Evolutionary conservation across 768 basidiomycete genomes (phyloP), one percentile per base, ranked within the genome.

Genomic region (Hygrophorus russula): DNA sequence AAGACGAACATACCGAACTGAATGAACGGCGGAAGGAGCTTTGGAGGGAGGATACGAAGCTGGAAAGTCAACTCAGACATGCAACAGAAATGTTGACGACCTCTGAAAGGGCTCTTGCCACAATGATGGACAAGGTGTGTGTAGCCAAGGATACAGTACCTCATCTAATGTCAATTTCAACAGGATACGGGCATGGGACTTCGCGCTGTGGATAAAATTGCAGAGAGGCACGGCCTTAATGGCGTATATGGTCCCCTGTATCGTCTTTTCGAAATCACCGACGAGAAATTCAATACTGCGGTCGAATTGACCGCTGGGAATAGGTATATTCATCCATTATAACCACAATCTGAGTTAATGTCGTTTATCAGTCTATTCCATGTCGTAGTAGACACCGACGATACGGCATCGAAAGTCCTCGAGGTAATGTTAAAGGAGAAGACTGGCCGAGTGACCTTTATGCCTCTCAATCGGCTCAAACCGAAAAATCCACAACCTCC

Each of bases 201-300:
- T 8, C 75, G 80, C 14, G 84, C 94, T 11, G 82, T 97, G 2
- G 82, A 90, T 49, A 76, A 71, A 36, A 93, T 97, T 48, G 80
- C 84, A 0, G 78, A 85, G 48, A 69, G 84, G 14, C 70, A 85
- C 44, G 71, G 71, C 6, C 63, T 96, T 4, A 70, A 76, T 8
- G 92, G 93, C 2, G 93, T 97, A 6, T 88, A 92, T 54, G 96
- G 96, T 0, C 92, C 96, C 0, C 62, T 99, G 5, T 99, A 97
- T 58, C 82, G 88, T 41, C 76, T 98, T 2, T 94, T 96, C 56
- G 87, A 93, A 51, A 80, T 94, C 46, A 74, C 80, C 0, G 93
- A 97, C 52, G 62, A 74, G 33, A 88, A 81, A 51, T 98, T 88
- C 66, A 92, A 88, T 57, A 90, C 77, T 2, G 89, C 96, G 1